Evolutionary conservation across 768 basidiomycete species (phyloP).

Genomic region (Boletus edulis): DNA sequence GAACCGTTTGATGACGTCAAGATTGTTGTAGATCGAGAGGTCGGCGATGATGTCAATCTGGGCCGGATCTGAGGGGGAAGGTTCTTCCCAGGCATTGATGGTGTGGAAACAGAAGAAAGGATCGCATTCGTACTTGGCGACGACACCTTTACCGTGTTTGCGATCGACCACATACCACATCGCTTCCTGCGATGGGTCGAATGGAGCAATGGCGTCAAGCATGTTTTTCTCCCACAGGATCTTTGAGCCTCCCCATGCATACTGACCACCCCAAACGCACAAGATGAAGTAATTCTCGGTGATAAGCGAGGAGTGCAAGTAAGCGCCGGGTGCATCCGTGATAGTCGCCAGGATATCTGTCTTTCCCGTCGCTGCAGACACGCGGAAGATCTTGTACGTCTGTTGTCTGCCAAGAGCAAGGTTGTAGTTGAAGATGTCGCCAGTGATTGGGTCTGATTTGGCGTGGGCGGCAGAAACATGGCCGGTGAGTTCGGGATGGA

Average conservation of each 20-base stretch:
- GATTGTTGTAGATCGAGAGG: conserved; percentile 34
- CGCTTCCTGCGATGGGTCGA: conserved; percentile 26
- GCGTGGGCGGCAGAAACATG: conserved; percentile 35
- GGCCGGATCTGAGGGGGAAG: conserved; percentile 18
- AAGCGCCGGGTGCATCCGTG: conserved; percentile 37
- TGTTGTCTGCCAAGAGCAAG: conserved; percentile 26
- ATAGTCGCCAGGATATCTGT: conserved; percentile 36
- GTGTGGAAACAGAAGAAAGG: conserved; percentile 41
- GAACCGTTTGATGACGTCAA: conserved; percentile 31
- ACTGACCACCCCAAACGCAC: conserved; percentile 34
- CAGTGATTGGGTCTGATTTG: conserved; percentile 34
- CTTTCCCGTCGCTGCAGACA: conserved; percentile 30
- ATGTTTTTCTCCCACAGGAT: conserved; percentile 33
- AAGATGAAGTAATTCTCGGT: conserved; percentile 37
- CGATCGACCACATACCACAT: conserved; percentile 41
- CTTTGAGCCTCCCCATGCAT: conserved; percentile 27
- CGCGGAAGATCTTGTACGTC: conserved; percentile 36
- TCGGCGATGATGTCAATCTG: conserved; percentile 36
- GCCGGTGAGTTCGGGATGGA: conserved; percentile 35
- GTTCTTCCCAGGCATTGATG: conserved; percentile 39
- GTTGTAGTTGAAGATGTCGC: conserved; percentile 38
- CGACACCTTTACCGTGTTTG: conserved; percentile 32
- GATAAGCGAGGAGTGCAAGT: conserved; percentile 37
- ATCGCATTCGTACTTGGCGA: conserved; percentile 36
- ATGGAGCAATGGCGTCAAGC: conserved; percentile 33